phyloP scores from a whole-genome alignment of 2,329 filamentous ascomycete genomes.

The Coniella vitis region DNA sequence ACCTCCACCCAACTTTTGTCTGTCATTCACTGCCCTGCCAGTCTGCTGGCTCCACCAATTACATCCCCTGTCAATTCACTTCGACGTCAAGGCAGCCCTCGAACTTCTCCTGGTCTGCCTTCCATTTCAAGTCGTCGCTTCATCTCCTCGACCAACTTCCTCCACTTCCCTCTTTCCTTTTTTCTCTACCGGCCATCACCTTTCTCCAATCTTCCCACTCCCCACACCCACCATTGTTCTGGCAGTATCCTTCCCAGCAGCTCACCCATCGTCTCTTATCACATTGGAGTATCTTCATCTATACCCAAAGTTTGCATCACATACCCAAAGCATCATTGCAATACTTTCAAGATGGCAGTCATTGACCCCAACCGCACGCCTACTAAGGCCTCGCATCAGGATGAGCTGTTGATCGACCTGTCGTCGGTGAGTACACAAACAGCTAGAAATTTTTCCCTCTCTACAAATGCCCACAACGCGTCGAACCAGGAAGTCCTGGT shows the following conservation, averaged over 20 bases:
- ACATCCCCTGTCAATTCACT: neutral
- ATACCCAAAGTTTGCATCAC: slow-evolving; percentile 12
- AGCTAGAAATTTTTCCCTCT: too few relatives aligned
- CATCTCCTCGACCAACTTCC: neutral
- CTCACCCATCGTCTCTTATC: too few relatives aligned
- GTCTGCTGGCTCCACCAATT: neutral
- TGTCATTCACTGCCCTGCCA: neutral
- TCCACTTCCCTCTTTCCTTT: neutral
- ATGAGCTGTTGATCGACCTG: too few relatives aligned
- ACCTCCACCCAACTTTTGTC: too few relatives aligned
- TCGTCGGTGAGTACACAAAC: too few relatives aligned
- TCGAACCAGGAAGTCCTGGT: too few relatives aligned
- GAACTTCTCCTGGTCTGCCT: neutral
- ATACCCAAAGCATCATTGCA: neutral
- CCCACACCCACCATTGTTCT: neutral
- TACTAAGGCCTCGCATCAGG: neutral
- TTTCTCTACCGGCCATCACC: neutral
- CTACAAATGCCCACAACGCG: too few relatives aligned
- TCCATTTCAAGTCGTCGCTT: neutral
- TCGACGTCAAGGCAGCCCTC: too few relatives aligned
- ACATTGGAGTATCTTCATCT: slow-evolving; percentile 13
- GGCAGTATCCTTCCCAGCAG: neutral
- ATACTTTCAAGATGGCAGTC: neutral
- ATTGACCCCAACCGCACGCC: neutral
- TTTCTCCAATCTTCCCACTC: neutral